Percentiles rank a stretch among this genome's conserved stretches.
Conservation (phyloP, 1,139 yeast species). For the Blastobotrys niveus region DNA sequence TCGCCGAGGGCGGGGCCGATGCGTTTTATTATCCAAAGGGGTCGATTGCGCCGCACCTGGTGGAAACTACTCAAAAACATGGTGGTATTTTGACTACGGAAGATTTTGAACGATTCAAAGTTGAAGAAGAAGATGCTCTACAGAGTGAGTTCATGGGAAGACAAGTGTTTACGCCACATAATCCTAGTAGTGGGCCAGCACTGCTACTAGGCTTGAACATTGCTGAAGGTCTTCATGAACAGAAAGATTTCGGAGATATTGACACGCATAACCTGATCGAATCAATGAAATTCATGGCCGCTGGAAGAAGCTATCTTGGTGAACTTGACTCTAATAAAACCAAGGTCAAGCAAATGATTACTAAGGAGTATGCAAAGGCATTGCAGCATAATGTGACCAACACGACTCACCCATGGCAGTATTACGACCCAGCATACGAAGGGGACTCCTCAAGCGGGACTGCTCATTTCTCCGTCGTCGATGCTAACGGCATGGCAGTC, state of each 20-base stretch:
- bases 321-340: conserved; percentile 43
- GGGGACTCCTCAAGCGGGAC: conserved; percentile 80
- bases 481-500: conserved; percentile 63
- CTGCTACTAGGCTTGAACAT: conserved; percentile 69
- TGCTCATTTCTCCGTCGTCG: conserved; percentile 75
- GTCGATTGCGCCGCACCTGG: conserved; percentile 56
- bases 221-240: conserved; percentile 38
- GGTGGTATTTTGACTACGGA: conserved; percentile 59
- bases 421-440: conserved; percentile 74
- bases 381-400: conserved; percentile 45
- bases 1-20: conserved; percentile 71
- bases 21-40: conserved; percentile 80
- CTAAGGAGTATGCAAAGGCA: conserved; percentile 50
- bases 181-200: conserved; percentile 82
- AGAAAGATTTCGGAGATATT: conserved; percentile 40
- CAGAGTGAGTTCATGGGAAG: conserved; percentile 42
- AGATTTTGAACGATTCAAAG: conserved; percentile 63
- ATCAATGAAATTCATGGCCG: conserved; percentile 89
- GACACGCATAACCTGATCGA: conserved; percentile 77
- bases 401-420: conserved; percentile 59
- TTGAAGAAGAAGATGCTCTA: conserved; percentile 52
- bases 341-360: conserved; percentile 36
- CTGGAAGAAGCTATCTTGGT: conserved; percentile 78
- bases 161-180: conserved; percentile 60
- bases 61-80: conserved; percentile 39